A percentile compares a stretch with the other conserved stretches of the same genome.
These are phyloP conservation scores for Tarenaya hassleriana DNA, from an alignment of 345 rosid species.

Conservation along the genomic window DNA sequence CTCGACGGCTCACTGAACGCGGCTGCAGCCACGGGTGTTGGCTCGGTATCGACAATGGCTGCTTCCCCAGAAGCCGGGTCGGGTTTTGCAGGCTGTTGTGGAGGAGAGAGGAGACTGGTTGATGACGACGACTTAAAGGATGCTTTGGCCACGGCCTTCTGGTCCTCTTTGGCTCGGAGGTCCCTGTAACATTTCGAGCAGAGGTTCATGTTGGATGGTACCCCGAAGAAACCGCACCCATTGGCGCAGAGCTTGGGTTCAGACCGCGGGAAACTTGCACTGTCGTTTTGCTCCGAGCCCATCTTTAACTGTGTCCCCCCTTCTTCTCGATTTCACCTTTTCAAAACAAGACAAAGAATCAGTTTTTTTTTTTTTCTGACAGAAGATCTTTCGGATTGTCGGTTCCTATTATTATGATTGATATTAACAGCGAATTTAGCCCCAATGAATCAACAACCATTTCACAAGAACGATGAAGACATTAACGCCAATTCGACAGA, in stretches of 20 bases:
- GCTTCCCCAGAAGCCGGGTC: not conserved
- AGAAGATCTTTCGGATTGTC: no score
- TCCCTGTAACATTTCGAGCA: slow-evolving; percentile 33
- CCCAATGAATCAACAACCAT: no score
- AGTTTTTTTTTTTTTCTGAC: not conserved
- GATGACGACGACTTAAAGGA: slow-evolving; percentile 23
- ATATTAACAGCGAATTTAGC: no score
- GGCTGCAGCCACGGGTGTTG: not conserved
- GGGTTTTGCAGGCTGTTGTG: slow-evolving; percentile 5
- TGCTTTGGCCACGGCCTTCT: slow-evolving; percentile 26
- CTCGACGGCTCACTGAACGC: not conserved
- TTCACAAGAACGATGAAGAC: no score
- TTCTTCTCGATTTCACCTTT: not conserved
- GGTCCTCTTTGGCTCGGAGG: slow-evolving; percentile 26
- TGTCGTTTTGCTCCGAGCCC: slow-evolving; percentile 32
- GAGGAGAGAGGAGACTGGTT: not conserved
- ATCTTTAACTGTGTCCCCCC: no score
- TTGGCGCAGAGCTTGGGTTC: slow-evolving; percentile 31
- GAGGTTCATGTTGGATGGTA: slow-evolving; percentile 30
- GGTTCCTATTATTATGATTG: no score
- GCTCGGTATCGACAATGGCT: not conserved
- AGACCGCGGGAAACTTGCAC: slow-evolving; percentile 26
- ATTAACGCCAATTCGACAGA: no score
- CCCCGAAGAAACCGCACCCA: slow-evolving; percentile 34
- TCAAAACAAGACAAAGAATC: not conserved